phyloP scores from a whole-genome alignment of 208 protist species.

The Trypanosoma grayi region DNA sequence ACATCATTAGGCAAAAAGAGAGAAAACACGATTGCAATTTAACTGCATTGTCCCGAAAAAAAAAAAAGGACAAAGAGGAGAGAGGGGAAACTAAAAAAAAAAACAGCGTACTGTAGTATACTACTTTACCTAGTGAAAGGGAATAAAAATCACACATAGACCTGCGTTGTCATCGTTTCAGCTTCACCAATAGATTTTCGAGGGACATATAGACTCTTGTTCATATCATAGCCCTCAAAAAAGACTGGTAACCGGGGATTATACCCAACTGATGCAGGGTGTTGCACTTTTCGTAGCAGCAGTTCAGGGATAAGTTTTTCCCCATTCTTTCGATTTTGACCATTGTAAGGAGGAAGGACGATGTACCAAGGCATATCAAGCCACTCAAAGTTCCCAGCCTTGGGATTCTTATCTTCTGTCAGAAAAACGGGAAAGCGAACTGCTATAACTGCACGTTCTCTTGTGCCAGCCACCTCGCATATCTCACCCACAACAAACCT shows the following conservation, averaged over 20 bases:
- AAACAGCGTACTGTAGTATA: neutral
- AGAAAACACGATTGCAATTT: conserved; percentile 6
- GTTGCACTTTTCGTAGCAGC: conserved; percentile 2
- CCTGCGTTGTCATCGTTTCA: neutral
- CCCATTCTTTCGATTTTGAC: neutral
- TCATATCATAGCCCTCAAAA: conserved; percentile 22
- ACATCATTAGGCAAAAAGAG: conserved; percentile 8
- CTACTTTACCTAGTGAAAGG: neutral
- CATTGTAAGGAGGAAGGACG: conserved; percentile 13
- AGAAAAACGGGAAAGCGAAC: conserved; percentile 18
- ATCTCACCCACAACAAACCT: conserved; percentile 7
- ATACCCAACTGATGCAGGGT: conserved; percentile 2
- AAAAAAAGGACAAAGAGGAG: neutral
- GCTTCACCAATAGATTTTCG: conserved; percentile 2
- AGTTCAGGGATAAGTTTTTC: conserved; percentile 10
- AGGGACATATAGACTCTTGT: conserved; percentile 20
- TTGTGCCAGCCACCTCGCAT: neutral
- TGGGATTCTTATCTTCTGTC: neutral
- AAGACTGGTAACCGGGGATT: conserved; percentile 14
- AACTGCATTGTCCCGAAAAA: too few relatives aligned
- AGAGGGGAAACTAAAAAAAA: neutral
- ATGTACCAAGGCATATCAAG: conserved; percentile 16
- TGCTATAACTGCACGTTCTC: conserved; percentile 1
- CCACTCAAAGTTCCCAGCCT: neutral
- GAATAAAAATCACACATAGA: neutral